These are phyloP conservation scores for Pythium folliculosum DNA, from an alignment of 352 stramenopile species.

Conservation along the genomic window DNA sequence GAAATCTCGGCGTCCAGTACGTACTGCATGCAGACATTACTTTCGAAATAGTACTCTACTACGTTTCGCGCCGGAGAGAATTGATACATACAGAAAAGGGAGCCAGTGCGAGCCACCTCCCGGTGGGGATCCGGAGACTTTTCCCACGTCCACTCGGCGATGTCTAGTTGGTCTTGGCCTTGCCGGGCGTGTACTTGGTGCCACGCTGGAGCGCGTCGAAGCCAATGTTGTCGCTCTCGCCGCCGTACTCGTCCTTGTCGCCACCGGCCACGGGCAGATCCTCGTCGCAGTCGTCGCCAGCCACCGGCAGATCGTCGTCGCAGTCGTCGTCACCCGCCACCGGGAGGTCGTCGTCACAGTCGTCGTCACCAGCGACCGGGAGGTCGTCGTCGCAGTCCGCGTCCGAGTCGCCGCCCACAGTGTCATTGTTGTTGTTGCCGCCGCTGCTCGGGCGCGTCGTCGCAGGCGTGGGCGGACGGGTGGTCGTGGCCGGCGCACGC, in stretches of 20 bases:
- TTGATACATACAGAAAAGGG: too few relatives aligned
- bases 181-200: constrained; percentile 20
- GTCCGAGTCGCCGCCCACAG: neutral
- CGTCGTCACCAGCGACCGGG: constrained; percentile 4
- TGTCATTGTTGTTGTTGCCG: constrained; percentile 11
- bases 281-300: constrained; percentile 18
- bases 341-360: constrained; percentile 10
- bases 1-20: too few relatives aligned
- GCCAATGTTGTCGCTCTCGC: constrained; percentile 19
- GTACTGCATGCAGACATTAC: too few relatives aligned
- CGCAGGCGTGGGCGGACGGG: neutral
- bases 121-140: too few relatives aligned
- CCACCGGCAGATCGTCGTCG: constrained; percentile 1
- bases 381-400: constrained; percentile 17
- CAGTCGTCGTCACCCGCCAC: neutral
- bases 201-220: constrained; percentile 21
- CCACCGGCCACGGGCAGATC: constrained; percentile 12
- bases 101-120: too few relatives aligned
- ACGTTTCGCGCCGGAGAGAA: too few relatives aligned
- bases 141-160: too few relatives aligned
- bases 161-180: constrained; percentile 24
- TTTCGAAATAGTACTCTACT: too few relatives aligned
- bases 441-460: neutral
- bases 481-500: neutral
- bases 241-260: constrained; percentile 14